Evolutionary conservation across 2,329 filamentous ascomycete species (phyloP).

Genomic region (Microsporum ferrugineum): DNA sequence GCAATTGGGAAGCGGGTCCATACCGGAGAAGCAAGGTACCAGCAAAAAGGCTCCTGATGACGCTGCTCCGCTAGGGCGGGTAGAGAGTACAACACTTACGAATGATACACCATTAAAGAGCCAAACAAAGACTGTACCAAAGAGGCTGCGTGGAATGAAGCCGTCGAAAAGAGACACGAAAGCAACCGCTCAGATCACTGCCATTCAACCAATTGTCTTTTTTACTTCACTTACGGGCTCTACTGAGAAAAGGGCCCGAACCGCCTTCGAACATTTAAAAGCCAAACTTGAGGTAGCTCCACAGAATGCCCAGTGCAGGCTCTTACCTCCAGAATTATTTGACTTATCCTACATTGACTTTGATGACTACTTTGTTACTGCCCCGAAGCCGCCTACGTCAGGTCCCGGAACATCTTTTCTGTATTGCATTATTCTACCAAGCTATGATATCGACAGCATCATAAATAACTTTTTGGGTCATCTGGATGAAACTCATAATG

Average conservation of each 20-base stretch:
- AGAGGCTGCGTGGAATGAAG: slow-evolving; percentile 12
- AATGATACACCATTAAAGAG: neutral
- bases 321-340: slow-evolving; percentile 52
- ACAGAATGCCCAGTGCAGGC: slow-evolving; percentile 15
- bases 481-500: slow-evolving; percentile 83
- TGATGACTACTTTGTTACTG: slow-evolving; percentile 79
- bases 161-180: slow-evolving; percentile 9
- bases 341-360: slow-evolving; percentile 82
- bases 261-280: slow-evolving; percentile 48
- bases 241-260: slow-evolving; percentile 61
- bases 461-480: slow-evolving; percentile 80
- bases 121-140: slow-evolving; percentile 8
- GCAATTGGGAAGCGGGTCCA: neutral
- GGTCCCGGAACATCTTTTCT: slow-evolving; percentile 49
- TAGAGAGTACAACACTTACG: neutral
- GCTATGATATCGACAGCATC: slow-evolving; percentile 91
- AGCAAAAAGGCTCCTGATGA: neutral
- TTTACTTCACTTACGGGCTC: slow-evolving; percentile 80
- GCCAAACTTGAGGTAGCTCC: slow-evolving; percentile 25
- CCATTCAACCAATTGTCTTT: slow-evolving; percentile 62
- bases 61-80: neutral
- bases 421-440: slow-evolving; percentile 76
- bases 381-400: slow-evolving; percentile 50
- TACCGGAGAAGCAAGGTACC: neutral
- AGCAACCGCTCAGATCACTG: neutral